Conservation (phyloP, 1,284 basidiomycete species). For the Blastosporella zonata region DNA sequence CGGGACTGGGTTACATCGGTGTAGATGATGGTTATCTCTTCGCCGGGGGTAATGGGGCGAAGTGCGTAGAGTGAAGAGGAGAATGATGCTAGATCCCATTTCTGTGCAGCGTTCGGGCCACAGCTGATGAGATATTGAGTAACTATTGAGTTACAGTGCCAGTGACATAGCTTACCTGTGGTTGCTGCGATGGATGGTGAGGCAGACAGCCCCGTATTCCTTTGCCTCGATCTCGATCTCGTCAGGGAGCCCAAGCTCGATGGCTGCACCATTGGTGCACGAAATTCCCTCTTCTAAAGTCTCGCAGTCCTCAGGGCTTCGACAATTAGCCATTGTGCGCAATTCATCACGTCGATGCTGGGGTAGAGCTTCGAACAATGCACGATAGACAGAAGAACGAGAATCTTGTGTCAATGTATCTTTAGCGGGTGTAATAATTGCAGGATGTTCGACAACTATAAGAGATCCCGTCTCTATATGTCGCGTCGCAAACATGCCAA, state of each 20-base stretch:
- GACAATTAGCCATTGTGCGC: conserved; percentile 28
- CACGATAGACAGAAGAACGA: conserved; percentile 26
- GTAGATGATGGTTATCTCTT: conserved; percentile 40
- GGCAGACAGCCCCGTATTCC: conserved; percentile 35
- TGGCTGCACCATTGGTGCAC: conserved; percentile 33
- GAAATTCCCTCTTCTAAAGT: conserved; percentile 34
- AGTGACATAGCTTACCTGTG: conserved; percentile 28
- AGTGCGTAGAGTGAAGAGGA: conserved; percentile 35
- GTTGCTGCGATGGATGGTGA: conserved; percentile 34
- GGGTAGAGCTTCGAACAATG: conserved; percentile 25
- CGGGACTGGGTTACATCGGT: conserved; percentile 31
- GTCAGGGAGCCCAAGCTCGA: conserved; percentile 29
- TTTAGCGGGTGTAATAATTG: conserved; percentile 32
- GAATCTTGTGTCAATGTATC: conserved; percentile 22
- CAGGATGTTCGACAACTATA: conserved; percentile 36
- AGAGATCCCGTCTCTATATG: conserved; percentile 32
- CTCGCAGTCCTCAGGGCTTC: conserved; percentile 28
- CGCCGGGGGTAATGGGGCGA: conserved; percentile 30
- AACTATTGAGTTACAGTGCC: background rate
- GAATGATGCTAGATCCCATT: conserved; percentile 32
- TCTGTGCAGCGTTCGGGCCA: conserved; percentile 36
- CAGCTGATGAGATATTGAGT: conserved; percentile 28
- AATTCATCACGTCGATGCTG: conserved; percentile 23
- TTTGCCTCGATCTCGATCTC: conserved; percentile 19
- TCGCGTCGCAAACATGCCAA: conserved; percentile 36